These are phyloP conservation scores for Allium fistulosum DNA, from an alignment of 106 monocot genomes.

Conservation along the genomic window DNA sequence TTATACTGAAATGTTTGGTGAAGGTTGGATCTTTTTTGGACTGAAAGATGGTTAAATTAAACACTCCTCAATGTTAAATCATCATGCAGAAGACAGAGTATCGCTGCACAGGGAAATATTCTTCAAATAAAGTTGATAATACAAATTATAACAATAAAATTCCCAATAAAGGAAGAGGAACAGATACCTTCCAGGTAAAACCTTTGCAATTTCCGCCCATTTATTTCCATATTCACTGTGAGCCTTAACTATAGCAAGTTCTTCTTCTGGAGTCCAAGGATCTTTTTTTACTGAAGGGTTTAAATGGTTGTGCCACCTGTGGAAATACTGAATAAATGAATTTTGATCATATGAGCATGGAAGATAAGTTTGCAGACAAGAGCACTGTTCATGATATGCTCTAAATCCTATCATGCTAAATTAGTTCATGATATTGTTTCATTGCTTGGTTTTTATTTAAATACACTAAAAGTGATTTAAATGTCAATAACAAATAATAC, in stretches of 20 bases:
- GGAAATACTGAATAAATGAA: slow-evolving; percentile 6
- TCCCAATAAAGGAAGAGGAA: not conserved
- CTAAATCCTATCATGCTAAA: not conserved
- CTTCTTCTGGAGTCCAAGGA: slow-evolving; percentile 86
- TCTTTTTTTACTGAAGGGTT: slow-evolving; percentile 83
- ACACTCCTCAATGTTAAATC: no score
- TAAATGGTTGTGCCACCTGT: slow-evolving; percentile 95
- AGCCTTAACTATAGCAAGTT: slow-evolving; percentile 66
- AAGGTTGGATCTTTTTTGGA: no score
- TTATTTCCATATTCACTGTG: slow-evolving; percentile 70
- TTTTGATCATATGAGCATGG: not conserved
- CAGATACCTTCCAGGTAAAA: slow-evolving; percentile 75
- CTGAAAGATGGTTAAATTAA: no score
- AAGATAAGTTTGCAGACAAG: not conserved
- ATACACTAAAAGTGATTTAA: not conserved
- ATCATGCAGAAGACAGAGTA: no score
- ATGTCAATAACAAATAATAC: not conserved
- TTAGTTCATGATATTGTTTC: not conserved
- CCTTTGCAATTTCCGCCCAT: slow-evolving; percentile 97
- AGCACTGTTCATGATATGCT: not conserved
- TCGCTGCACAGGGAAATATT: no score
- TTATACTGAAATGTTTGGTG: no score
- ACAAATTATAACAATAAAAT: not conserved
- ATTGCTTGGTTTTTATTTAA: not conserved
- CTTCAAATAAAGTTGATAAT: no score